Evolutionary conservation across 495 filamentous ascomycete species (phyloP).

Genomic region (Neurospora tetraspora): DNA sequence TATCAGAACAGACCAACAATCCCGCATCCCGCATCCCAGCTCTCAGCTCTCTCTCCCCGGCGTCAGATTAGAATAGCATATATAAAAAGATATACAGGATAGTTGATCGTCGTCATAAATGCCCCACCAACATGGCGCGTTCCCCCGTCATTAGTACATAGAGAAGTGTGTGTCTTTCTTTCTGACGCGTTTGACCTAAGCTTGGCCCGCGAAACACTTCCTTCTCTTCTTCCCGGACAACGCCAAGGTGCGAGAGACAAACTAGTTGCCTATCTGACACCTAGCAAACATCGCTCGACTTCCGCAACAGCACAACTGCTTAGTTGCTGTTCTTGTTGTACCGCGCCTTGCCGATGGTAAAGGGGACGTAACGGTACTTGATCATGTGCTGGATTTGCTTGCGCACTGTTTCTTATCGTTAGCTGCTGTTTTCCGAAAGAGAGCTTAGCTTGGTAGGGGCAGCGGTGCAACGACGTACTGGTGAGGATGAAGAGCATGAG

Average conservation of each 20-base stretch:
- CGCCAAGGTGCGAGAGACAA: background rate
- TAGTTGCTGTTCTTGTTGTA: slow-evolving; percentile 52
- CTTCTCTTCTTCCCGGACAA: background rate
- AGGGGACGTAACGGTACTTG: slow-evolving; percentile 98
- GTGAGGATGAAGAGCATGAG: slow-evolving; percentile 90
- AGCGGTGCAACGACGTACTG: slow-evolving; percentile 56
- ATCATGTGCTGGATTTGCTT: slow-evolving; percentile 99
- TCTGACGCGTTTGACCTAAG: background rate
- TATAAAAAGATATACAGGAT: background rate
- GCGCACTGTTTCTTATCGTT: slow-evolving; percentile 54
- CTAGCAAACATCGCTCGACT: background rate
- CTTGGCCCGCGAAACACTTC: background rate
- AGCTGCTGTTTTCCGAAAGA: slow-evolving; percentile 8
- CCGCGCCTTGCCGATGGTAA: slow-evolving; percentile 82
- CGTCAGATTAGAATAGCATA: background rate
- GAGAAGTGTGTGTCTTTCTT: background rate
- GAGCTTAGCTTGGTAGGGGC: no score
- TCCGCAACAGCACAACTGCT: background rate
- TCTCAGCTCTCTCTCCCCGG: background rate
- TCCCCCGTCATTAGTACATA: background rate
- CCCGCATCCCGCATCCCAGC: background rate
- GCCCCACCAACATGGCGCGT: background rate
- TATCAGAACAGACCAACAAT: background rate
- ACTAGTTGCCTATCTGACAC: background rate
- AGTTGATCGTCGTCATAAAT: background rate